Base-by-base conservation (phyloP, 768 basidiomycete species). In the Hemileccinum rubropunctum region DNA sequence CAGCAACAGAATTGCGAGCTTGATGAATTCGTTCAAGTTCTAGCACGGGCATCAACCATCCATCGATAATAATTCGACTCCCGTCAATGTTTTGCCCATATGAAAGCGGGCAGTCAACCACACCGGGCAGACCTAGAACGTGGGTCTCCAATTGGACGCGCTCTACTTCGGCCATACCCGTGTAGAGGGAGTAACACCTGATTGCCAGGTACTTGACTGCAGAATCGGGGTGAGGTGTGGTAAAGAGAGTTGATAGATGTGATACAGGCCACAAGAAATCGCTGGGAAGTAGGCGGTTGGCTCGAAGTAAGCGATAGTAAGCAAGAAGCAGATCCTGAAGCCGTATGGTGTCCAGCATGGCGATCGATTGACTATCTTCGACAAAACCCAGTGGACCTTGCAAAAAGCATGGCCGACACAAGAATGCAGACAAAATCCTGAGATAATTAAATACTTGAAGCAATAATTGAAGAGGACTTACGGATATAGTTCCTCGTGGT, bases 251-350 rank as follows among this genome's bases (percentile, higher is more conserved):
- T 26, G 74, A 73, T 10, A 84, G 65, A 6, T 72, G 66, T 1
- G 69, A 61, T 13, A 71, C 45, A 3, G 80, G 65, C 92, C 93
- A 95, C 30, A 68, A 59, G n/a, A 83, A 69, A 14, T 79, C 69
- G 14, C 61, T 52, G 3, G 91, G 84, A 17, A 94, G 75, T 53
- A 81, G 72, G 14, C 83, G 82, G 64, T 90, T 92, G 20, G 82
- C 82, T 61, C 78, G 76, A 15, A 94, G 73, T 42, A 95, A 76
- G 34, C 94, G 84, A 62, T 88, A 88, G 60, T 94, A 91, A 1
- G 88, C 80, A 38, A 95, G 74, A 28, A 97, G 77, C 0, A 88
- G 66, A 43, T 74, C 73, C 20, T 94, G 89, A 12, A 94, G 68
- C n/a, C 76, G 75, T 17, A 61, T 59, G 6, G 65, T 47, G 33